Base-by-base conservation (phyloP, 108 stramenopile species). In the Asterionellopsis glacialis region DNA sequence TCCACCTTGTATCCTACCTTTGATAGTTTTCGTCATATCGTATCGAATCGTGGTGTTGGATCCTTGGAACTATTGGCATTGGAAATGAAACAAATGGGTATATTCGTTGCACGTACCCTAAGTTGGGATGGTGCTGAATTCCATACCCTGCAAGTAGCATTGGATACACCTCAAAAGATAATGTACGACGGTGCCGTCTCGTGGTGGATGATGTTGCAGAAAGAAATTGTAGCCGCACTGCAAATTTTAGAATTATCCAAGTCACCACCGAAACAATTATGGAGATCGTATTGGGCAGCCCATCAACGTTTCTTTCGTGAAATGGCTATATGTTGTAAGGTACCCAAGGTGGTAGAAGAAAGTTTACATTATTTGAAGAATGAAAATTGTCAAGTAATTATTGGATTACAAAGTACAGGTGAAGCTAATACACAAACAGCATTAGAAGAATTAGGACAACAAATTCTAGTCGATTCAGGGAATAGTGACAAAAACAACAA, bases 61-160 rank as follows among this genome's bases (percentile, higher is more conserved):
- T 85, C 86, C 38, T 68, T 91, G 69, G 92, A 93, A 65, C 76
- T 93, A 69, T 68, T 94, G 22, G 84, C 90, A 26, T 67, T 94
- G 53, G 85, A 94, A 76, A 80, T 94, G 64, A 94, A 91, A 70
- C 59, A 70, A 26, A 52, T 55, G 21, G 93, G 90, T 27, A 53
- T 52, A n/a, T 86, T 86, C 57, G 53, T 87, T 42, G 84, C 85
- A 41, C 77, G 93, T 23, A 83, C 88, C 11, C 68, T 94, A n/a
- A 76, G 76, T 25, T 94, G 87, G 83, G 70, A 79, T 11, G 86
- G 84, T 22, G 84, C 85, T 25, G 68, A 73, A n/a, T 94, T 94
- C 59, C 67, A 89, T 50, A 80, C 85, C 19, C 40, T 72, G 4
- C 64, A 72, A 58, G 75, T 79, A 14, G 38, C 43, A 0, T 65